phyloP scores from a whole-genome alignment of 805 yeast species.

The Suhomyces xylopsoci region DNA sequence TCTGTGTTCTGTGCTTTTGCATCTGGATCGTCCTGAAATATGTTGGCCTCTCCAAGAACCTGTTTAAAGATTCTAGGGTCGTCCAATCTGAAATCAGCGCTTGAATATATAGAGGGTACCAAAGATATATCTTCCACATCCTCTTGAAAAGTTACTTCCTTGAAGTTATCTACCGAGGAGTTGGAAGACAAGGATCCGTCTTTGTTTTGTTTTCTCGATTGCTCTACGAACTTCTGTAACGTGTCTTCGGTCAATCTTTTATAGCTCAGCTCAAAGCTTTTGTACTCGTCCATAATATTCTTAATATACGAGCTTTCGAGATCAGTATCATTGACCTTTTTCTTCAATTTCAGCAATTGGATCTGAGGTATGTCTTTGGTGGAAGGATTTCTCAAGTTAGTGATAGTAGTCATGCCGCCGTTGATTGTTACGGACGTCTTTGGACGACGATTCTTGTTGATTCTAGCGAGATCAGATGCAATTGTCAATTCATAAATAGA shows the following conservation, averaged over 20 bases:
- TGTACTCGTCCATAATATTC: slow-evolving; percentile 25
- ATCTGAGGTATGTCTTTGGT: slow-evolving; percentile 82
- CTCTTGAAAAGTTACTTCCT: slow-evolving; percentile 1
- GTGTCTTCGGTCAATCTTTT: slow-evolving; percentile 37
- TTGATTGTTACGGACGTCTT: slow-evolving; percentile 35
- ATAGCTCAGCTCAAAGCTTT: slow-evolving; percentile 37
- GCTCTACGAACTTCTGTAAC: slow-evolving; percentile 25
- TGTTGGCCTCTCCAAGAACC: slow-evolving; percentile 61
- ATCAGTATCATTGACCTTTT: slow-evolving; percentile 21
- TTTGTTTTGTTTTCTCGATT: slow-evolving; percentile 6
- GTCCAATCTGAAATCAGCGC: slow-evolving; percentile 71
- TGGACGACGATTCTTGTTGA: slow-evolving; percentile 31
- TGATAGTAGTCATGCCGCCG: slow-evolving; percentile 42
- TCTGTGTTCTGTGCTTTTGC: slow-evolving; percentile 40
- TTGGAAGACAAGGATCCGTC: slow-evolving; percentile 5
- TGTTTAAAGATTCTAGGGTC: slow-evolving; percentile 80
- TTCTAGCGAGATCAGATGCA: slow-evolving; percentile 49
- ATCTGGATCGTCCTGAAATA: slow-evolving; percentile 29
- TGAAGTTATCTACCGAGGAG: slow-evolving; percentile 7
- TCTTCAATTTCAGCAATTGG: slow-evolving; percentile 40
- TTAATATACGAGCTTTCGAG: slow-evolving; percentile 18
- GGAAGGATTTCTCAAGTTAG: slow-evolving; percentile 63
- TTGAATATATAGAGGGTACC: slow-evolving; percentile 71
- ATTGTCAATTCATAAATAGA: slow-evolving; percentile 75
- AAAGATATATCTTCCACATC: slow-evolving; percentile 6